phyloP scores from a whole-genome alignment of 345 rosid genomes.

The Moricandia moricandioides region DNA sequence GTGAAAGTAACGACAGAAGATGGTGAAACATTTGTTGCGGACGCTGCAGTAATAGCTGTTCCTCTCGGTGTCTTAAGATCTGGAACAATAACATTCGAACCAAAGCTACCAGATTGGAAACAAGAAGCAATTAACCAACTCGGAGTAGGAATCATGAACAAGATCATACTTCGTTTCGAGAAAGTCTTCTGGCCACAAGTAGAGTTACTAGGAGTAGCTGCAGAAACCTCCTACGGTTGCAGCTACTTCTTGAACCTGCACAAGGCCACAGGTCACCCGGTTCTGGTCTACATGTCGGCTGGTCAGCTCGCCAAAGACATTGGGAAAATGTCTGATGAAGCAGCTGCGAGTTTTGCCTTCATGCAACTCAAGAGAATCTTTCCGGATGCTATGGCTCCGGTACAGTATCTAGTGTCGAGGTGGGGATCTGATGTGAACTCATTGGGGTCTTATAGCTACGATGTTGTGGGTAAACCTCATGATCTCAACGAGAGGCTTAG shows the following conservation, averaged over 20 bases:
- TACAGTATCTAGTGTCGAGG: slow-evolving; percentile 69
- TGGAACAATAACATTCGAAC: slow-evolving; percentile 62
- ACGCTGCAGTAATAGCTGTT: slow-evolving; percentile 74
- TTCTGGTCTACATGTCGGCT: slow-evolving; percentile 95
- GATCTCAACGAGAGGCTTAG: slow-evolving; percentile 83
- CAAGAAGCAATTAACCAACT: slow-evolving; percentile 83
- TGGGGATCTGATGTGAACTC: slow-evolving; percentile 82
- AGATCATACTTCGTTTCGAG: slow-evolving; percentile 73
- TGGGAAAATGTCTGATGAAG: slow-evolving; percentile 96
- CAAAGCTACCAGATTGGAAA: slow-evolving; percentile 89
- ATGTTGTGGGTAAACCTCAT: slow-evolving; percentile 74
- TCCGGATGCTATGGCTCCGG: slow-evolving; percentile 73
- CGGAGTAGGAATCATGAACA: slow-evolving; percentile 92
- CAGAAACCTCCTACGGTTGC: slow-evolving; percentile 84
- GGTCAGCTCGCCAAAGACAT: slow-evolving; percentile 95
- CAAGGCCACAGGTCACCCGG: slow-evolving; percentile 86
- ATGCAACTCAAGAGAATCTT: slow-evolving; percentile 80
- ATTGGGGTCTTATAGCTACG: slow-evolving; percentile 88
- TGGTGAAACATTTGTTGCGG: slow-evolving; percentile 70
- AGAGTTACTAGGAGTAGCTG: slow-evolving; percentile 91
- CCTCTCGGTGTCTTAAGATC: slow-evolving; percentile 92
- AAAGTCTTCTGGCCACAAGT: slow-evolving; percentile 96
- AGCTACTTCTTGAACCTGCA: slow-evolving; percentile 97
- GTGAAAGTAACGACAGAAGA: slow-evolving; percentile 78
- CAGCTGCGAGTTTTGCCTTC: slow-evolving; percentile 81